Evolutionary conservation across 2,329 filamentous ascomycete species (phyloP), one percentile per base, ranked within the genome.

Genomic region (Phialemonium atrogriseum): DNA sequence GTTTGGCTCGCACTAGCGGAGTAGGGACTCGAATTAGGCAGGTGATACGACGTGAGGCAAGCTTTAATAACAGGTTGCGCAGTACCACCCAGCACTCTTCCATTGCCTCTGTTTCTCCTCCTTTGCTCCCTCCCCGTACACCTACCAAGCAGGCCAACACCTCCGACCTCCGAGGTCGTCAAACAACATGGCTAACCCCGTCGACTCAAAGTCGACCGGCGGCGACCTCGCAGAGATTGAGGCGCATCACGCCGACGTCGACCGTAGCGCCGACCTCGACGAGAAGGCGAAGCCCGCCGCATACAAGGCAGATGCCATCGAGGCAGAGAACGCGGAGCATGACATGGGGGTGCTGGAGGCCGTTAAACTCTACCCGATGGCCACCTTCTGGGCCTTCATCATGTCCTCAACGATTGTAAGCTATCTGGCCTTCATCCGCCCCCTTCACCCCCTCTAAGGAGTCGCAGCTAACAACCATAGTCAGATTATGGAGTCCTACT

Each of bases 401-500:
- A 56, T 60, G 48, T 60, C 55, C 14, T 52, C 36, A 30, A 58
- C 54, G 0, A 60, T 60, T 47, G 55, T 60, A 52, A 58, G 68
- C 40, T 35, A 11, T 20, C 22, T 8, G 4, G 10, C 7, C 5
- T 17, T 24, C 18, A 22, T 26, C 7, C 12, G 9, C 12, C 24
- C 7, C 38, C 41, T 31, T 39, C 14, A 39, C 27, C 47, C 38
- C 22, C 19, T 18, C 17, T 9, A 15, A 22, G 10, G 22, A 32
- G 18, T 34, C 10, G 16, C 22, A 29, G 36, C 46, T 47, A 31
- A 48, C 34, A 31, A 4, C 20, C 24, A 42, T 34, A 13, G 34
- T 41, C 41, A 77, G 73, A 73, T 76, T 43, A 78, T 79, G 74
- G 74, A 78, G 49, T 69, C 73, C 5, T 79, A 75, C 60, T 64